Evolutionary conservation across 352 stramenopile genomes (phyloP).

Genomic region (Phytophthora cryptogea): DNA sequence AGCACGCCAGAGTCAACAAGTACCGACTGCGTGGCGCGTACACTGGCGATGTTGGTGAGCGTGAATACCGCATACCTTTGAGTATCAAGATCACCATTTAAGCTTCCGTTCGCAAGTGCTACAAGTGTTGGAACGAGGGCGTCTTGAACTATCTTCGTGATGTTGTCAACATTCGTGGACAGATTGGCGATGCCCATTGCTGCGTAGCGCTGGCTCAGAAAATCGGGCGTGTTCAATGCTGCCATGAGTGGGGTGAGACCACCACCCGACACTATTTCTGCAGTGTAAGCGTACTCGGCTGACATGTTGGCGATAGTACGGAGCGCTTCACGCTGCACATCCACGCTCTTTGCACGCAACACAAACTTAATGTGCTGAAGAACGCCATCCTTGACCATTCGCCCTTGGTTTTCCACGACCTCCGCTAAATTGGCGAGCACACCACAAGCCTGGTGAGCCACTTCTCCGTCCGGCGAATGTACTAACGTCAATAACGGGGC

Average conservation of each 20-base stretch:
- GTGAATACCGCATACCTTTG: constrained; percentile 93
- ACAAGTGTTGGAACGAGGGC: constrained; percentile 90
- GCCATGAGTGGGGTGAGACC: constrained; percentile 88
- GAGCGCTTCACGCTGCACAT: constrained; percentile 94
- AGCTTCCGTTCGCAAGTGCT: constrained; percentile 68
- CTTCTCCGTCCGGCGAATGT: constrained; percentile 90
- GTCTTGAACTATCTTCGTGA: constrained; percentile 91
- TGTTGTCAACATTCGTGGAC: constrained; percentile 91
- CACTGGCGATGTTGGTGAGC: constrained; percentile 93
- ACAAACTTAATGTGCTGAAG: constrained; percentile 97
- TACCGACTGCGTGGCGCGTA: constrained; percentile 81
- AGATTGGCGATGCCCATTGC: constrained; percentile 96
- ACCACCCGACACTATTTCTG: constrained; percentile 91
- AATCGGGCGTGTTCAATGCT: constrained; percentile 91
- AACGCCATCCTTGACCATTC: constrained; percentile 95
- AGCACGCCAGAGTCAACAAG: constrained; percentile 80
- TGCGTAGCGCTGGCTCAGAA: constrained; percentile 93
- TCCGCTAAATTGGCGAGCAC: constrained; percentile 95
- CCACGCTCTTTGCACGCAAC: constrained; percentile 89
- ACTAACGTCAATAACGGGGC: constrained; percentile 87
- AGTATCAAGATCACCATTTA: constrained; percentile 91
- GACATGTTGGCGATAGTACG: constrained; percentile 96
- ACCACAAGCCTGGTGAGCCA: constrained; percentile 89
- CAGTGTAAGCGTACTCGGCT: constrained; percentile 93
- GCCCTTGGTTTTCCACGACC: constrained; percentile 93